Evolutionary conservation across 192 early-diverging fungal genomes (phyloP).

Genomic region (Coemansia sp.): DNA sequence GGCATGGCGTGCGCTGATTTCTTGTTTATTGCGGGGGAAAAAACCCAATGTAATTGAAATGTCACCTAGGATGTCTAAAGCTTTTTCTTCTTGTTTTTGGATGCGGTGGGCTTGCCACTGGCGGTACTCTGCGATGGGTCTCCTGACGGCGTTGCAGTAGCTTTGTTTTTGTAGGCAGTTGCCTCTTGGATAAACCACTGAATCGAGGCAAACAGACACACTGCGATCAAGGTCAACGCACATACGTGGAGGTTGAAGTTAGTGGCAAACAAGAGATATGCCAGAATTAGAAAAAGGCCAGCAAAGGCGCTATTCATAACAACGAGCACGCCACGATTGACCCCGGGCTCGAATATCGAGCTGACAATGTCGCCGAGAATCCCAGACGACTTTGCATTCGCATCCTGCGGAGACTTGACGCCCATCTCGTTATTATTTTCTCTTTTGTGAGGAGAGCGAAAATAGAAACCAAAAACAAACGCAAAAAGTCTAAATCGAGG

Average conservation of each 20-base stretch:
- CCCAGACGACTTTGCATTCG: conserved; percentile 23
- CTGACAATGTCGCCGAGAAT: conserved; percentile 53
- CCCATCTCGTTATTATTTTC: background rate
- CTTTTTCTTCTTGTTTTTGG: conserved; percentile 38
- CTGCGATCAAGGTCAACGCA: conserved; percentile 37
- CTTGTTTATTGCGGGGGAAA: background rate
- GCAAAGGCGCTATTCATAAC: conserved; percentile 53
- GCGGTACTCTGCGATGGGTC: background rate
- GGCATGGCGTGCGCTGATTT: background rate
- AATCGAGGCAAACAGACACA: conserved; percentile 41
- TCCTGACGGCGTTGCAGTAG: conserved; percentile 8
- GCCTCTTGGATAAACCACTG: conserved; percentile 49
- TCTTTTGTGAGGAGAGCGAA: background rate
- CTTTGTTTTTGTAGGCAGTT: conserved; percentile 7
- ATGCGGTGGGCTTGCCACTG: background rate
- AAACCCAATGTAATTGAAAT: background rate
- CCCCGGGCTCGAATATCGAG: conserved; percentile 57
- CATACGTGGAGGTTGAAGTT: conserved; percentile 53
- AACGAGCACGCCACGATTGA: conserved; percentile 55
- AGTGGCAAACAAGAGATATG: conserved; percentile 46
- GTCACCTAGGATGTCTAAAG: conserved; percentile 9
- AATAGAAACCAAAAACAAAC: background rate
- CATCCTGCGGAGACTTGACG: conserved; percentile 1
- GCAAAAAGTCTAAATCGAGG: background rate
- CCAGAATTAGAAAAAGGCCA: conserved; percentile 45